Conservation (phyloP, 208 protist species). For the Herpetomonas tarakana region DNA sequence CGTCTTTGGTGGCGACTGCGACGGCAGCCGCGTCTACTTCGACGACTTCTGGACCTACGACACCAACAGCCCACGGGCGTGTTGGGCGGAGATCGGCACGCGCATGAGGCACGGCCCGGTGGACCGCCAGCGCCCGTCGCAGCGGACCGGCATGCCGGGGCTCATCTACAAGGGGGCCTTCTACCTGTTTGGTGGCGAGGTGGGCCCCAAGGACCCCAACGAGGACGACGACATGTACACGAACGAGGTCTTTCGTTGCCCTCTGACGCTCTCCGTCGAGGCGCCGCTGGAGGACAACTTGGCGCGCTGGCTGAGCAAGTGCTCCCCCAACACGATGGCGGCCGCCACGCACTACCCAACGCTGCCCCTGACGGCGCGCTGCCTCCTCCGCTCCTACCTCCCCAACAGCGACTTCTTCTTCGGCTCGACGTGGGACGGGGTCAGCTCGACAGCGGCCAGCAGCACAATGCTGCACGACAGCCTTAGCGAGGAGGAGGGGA, state of each 20-base stretch:
- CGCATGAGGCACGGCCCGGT: not conserved
- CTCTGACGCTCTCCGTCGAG: not conserved
- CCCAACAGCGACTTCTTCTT: conserved; percentile 57
- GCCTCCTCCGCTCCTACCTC: conserved; percentile 2
- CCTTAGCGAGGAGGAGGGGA: no score
- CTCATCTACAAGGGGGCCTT: conserved; percentile 42
- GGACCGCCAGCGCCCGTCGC: conserved; percentile 23
- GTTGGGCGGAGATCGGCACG: conserved; percentile 20
- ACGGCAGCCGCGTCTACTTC: conserved; percentile 56
- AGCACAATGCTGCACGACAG: no score
- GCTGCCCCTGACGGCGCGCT: not conserved
- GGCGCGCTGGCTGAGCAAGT: not conserved
- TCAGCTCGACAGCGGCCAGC: no score
- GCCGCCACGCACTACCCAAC: not conserved
- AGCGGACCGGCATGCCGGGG: conserved; percentile 60
- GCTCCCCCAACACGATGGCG: not conserved
- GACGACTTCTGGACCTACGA: conserved; percentile 72
- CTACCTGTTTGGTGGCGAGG: conserved; percentile 73
- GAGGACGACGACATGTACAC: not conserved
- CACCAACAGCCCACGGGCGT: conserved; percentile 1
- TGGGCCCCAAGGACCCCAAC: not conserved
- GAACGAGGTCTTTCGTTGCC: not conserved
- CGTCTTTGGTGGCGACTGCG: conserved; percentile 78
- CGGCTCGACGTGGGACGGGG: conserved; percentile 49
- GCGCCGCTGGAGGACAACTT: not conserved